phyloP scores from a whole-genome alignment of 129 eudicot species.

The Flaveria robusta region DNA sequence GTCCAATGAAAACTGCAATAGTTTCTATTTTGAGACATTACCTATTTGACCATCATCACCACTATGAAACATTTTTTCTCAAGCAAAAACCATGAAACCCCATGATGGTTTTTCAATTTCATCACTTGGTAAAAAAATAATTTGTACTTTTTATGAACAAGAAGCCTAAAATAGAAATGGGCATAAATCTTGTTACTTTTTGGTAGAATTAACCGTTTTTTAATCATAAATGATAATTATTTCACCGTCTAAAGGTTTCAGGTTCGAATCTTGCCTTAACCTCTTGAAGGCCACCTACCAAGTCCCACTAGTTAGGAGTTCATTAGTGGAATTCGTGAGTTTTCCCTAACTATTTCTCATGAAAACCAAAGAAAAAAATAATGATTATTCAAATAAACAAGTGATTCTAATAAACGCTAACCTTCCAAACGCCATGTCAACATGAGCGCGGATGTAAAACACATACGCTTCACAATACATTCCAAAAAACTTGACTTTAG shows the following conservation, averaged over 20 bases:
- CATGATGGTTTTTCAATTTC: not conserved
- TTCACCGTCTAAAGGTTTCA: not conserved
- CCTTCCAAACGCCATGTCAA: constrained; percentile 67
- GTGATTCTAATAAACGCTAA: constrained; percentile 22
- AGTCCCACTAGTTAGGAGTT: not conserved
- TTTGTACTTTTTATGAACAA: not conserved
- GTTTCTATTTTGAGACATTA: constrained; percentile 15
- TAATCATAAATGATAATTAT: not conserved
- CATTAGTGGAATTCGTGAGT: not conserved
- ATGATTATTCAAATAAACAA: not conserved
- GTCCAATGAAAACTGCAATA: constrained; percentile 20
- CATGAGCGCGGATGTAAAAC: constrained; percentile 48
- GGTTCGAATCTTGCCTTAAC: not conserved
- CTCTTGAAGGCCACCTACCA: not conserved
- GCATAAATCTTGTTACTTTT: not conserved
- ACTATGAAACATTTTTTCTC: not conserved
- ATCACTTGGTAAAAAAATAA: not conserved
- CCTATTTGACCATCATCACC: not conserved
- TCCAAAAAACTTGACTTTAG: constrained; percentile 48
- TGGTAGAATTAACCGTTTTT: not conserved
- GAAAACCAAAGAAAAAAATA: not conserved
- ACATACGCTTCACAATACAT: constrained; percentile 54
- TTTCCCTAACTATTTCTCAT: not conserved
- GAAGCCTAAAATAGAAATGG: constrained; percentile 10
- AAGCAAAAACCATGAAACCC: constrained; percentile 12